Percentiles rank a stretch among this genome's conserved stretches.
These are phyloP conservation scores for Saccharomycopsis vini DNA, from an alignment of 805 yeast species.

Conservation along the genomic window DNA sequence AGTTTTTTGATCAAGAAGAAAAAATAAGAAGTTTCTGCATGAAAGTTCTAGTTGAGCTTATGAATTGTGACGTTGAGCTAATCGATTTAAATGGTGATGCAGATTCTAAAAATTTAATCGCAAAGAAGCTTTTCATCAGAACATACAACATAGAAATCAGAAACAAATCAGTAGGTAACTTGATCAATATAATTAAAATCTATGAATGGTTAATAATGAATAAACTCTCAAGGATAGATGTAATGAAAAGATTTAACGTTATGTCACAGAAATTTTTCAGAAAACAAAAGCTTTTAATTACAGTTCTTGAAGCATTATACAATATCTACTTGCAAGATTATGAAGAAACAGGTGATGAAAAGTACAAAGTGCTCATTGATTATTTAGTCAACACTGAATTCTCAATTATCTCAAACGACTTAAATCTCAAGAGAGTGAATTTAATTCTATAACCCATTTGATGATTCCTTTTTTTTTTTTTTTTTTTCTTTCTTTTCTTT, in stretches of 20 bases:
- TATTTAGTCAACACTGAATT: no score
- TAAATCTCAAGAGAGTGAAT: no score
- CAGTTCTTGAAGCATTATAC: conserved; percentile 1
- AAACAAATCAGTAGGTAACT: conserved; percentile 7
- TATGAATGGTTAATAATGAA: conserved; percentile 8
- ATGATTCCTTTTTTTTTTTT: no score
- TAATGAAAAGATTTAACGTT: conserved; percentile 1
- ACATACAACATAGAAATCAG: conserved; percentile 15
- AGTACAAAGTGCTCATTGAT: no score
- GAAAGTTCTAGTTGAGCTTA: conserved; percentile 11
- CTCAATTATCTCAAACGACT: no score
- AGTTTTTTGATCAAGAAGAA: conserved; percentile 3
- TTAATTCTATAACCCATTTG: no score
- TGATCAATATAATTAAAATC: conserved; percentile 12
- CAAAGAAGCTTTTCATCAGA: conserved; percentile 10
- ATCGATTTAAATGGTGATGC: conserved; percentile 17
- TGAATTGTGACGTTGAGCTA: conserved; percentile 18
- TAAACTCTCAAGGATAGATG: neutral
- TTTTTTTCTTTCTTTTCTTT: no score
- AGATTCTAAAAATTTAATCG: no score
- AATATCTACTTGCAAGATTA: no score
- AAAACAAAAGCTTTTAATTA: neutral
- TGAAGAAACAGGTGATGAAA: no score
- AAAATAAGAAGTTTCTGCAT: conserved; percentile 15
- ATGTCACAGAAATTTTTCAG: conserved; percentile 1